Conservation (phyloP, 129 eudicot genomes). For the Centella asiatica region DNA sequence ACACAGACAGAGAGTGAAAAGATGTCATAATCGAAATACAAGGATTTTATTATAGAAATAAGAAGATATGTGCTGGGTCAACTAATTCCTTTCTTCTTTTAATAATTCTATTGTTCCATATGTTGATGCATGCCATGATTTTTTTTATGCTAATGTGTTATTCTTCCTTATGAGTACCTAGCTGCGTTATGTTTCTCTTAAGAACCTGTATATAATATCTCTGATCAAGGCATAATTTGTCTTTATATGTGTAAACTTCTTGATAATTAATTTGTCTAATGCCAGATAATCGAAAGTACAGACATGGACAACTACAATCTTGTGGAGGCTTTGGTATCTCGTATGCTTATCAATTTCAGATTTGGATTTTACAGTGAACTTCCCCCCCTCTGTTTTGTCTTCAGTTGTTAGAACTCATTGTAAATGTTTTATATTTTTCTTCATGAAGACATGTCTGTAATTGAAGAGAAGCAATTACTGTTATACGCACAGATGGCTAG, state of each 20-base stretch:
- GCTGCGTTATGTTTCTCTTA: background rate
- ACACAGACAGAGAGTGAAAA: too few species aligned
- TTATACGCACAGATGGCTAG: slow-evolving; percentile 97
- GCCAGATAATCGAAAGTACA: slow-evolving; percentile 54
- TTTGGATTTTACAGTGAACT: slow-evolving; percentile 1
- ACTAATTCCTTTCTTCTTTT: too few species aligned
- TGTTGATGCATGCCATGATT: too few species aligned
- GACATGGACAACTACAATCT: slow-evolving; percentile 60
- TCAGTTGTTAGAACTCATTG: slow-evolving; percentile 20
- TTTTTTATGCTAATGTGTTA: background rate
- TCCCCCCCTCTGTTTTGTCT: background rate
- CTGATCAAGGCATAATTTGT: background rate
- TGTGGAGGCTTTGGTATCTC: slow-evolving; percentile 86
- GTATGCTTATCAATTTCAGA: slow-evolving; percentile 48
- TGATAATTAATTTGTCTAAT: slow-evolving; percentile 14
- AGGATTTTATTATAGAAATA: background rate
- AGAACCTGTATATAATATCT: background rate
- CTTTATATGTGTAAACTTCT: background rate
- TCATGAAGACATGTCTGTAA: slow-evolving; percentile 59
- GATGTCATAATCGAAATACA: background rate
- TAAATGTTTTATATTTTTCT: background rate
- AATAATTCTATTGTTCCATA: too few species aligned
- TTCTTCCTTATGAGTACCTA: background rate
- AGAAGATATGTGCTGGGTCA: background rate
- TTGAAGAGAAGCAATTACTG: slow-evolving; percentile 60